Base-by-base conservation (phyloP, 495 filamentous ascomycete species). In the Podospora tetraspora region DNA sequence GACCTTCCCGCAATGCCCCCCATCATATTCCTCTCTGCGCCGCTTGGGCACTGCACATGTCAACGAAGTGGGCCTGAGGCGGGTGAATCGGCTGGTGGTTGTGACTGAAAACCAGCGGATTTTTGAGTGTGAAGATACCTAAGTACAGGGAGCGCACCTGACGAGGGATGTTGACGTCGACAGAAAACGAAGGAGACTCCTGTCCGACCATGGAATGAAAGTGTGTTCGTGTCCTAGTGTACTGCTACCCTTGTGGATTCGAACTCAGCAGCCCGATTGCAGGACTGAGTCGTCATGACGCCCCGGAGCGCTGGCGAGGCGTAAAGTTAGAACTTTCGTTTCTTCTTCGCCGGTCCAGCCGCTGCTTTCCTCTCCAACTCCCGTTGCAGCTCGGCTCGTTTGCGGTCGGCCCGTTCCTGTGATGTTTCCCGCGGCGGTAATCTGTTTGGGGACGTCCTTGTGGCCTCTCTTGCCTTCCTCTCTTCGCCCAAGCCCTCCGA, bases 321-420 rank as follows among this genome's bases (percentile, higher is more conserved):
- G 23, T 4, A 34, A 3, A 21, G 0, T 81, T 66, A 84, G 60
- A 84, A 93, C 64, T 84, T 89, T 63, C 89, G 82, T 74, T 90
- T 93, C 79, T 86, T 87, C 79, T 90, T 92, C 75, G 84, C 86
- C 13, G 83, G 83, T 9, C 82, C 85, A n/a, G 83, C 85, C 23
- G 87, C 85, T n/a, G 82, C 84, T 71, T 88, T 88, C 70, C 75
- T 83, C 68, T 88, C 87, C n/a, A 92, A 77, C 62, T 91, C 85
- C 62, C 82, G 82, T 71, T 90, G 87, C 64, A 92, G 72, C 70
- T 89, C 85, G 60, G 84, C 83, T 24, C 90, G 82, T 70, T 86
- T 91, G 64, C 85, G 84, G 66, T 89, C 81, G 5, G 88, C 87
- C 63, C 82, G 84, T 71, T 91, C 86, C 62, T 84, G 71, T 0